Conservation (phyloP, 257 asterid genomes). For the Penstemon barbatus region DNA sequence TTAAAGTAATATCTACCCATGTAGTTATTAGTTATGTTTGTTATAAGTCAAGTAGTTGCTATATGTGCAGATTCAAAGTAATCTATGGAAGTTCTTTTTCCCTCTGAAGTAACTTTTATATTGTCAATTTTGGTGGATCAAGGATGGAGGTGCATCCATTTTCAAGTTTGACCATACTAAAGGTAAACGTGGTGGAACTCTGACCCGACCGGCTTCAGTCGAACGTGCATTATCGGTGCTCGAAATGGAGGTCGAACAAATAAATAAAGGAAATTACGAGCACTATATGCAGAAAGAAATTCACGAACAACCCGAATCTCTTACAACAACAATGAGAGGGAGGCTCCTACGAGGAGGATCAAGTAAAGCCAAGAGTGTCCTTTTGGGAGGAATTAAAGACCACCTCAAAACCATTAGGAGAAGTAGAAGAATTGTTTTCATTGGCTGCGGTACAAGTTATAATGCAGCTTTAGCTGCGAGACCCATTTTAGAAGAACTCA, state of each 20-base stretch:
- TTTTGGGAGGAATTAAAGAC: conserved; percentile 94
- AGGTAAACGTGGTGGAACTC: conserved; percentile 52
- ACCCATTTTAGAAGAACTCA: conserved; percentile 91
- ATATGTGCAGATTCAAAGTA: background rate
- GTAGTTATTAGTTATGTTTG: too few species aligned
- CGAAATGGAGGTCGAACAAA: conserved; percentile 97
- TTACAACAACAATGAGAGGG: conserved; percentile 95
- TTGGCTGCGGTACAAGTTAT: conserved; percentile 98
- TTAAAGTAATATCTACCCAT: too few species aligned
- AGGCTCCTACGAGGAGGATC: conserved; percentile 94
- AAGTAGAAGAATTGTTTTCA: conserved; percentile 91
- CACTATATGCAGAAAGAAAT: conserved; percentile 99
- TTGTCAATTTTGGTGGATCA: conserved; percentile 28
- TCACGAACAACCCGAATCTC: conserved; percentile 96
- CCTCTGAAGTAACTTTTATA: background rate
- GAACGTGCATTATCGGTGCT: conserved; percentile 92
- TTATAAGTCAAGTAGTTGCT: background rate
- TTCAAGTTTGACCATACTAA: conserved; percentile 71
- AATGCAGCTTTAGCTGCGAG: conserved; percentile 97
- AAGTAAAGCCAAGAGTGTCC: conserved; percentile 83
- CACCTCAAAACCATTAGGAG: conserved; percentile 90
- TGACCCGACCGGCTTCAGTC: conserved; percentile 75
- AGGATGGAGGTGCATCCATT: conserved; percentile 92
- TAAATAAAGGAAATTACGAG: conserved; percentile 90
- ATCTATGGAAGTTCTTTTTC: background rate